These are phyloP conservation scores for Musa beccarii DNA, from an alignment of 176 grass and related monocot genomes.

Conservation along the genomic window DNA sequence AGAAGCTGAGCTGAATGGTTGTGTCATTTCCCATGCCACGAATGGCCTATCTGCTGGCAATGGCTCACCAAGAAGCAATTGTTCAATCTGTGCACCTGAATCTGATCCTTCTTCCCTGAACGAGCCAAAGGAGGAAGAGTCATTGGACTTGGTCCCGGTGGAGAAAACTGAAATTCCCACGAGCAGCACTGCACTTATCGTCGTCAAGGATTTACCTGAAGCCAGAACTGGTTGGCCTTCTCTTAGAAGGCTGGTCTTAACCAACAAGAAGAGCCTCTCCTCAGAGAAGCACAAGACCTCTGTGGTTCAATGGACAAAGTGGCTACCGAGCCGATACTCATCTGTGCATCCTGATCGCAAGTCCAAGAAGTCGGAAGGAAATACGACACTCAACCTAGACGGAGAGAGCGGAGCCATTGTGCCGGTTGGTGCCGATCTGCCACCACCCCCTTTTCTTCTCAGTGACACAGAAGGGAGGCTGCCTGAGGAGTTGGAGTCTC, in stretches of 20 bases:
- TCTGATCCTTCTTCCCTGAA: conserved; percentile 16
- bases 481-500: conserved; percentile 48
- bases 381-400: conserved; percentile 26
- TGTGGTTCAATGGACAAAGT: conserved; percentile 75
- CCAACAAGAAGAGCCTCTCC: conserved; percentile 47
- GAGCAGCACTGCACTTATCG: conserved; percentile 26
- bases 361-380: conserved; percentile 38
- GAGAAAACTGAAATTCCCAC: conserved; percentile 24
- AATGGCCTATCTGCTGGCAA: conserved; percentile 24
- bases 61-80: conserved; percentile 33
- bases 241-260: conserved; percentile 52
- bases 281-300: conserved; percentile 61
- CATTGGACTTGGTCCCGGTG: conserved; percentile 4
- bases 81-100: conserved; percentile 15
- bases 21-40: conserved; percentile 23
- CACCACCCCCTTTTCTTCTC: conserved; percentile 26
- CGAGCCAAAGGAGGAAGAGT: conserved; percentile 21
- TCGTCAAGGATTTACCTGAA: conserved; percentile 36
- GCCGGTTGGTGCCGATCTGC: conserved; percentile 26
- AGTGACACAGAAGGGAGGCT: conserved; percentile 38
- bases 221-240: conserved; percentile 33
- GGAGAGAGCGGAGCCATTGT: conserved; percentile 26
- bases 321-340: conserved; percentile 41
- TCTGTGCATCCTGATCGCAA: conserved; percentile 55
- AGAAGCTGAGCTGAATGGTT: conserved; percentile 14